phyloP scores from a whole-genome alignment of 1,284 basidiomycete species.

The Apiotrichum gracile region DNA sequence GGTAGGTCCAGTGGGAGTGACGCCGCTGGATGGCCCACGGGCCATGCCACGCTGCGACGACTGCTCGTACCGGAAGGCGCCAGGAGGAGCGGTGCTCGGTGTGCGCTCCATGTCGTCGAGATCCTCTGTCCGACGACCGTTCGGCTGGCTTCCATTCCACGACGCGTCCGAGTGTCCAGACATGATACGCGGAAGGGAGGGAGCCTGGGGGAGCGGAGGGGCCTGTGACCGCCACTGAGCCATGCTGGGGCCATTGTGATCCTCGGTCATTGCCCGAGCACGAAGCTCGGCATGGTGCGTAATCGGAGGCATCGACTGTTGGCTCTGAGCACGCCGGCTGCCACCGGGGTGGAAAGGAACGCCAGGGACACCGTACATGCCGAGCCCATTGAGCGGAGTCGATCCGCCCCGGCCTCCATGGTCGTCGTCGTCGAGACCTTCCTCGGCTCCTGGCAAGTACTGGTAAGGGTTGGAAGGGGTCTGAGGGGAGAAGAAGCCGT shows the following conservation, averaged over 20 bases:
- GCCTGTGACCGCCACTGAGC: slow-evolving; percentile 60
- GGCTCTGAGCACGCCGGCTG: slow-evolving; percentile 52
- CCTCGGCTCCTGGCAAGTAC: neutral
- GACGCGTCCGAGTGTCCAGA: slow-evolving; percentile 36
- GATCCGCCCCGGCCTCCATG: neutral
- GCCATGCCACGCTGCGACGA: slow-evolving; percentile 29
- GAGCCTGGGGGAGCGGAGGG: slow-evolving; percentile 51
- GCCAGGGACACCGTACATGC: slow-evolving; percentile 49
- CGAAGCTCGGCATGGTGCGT: slow-evolving; percentile 50
- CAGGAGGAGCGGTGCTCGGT: slow-evolving; percentile 3
- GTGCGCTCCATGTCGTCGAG: slow-evolving; percentile 6
- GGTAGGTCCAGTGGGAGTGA: slow-evolving; percentile 3
- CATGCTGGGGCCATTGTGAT: slow-evolving; percentile 60
- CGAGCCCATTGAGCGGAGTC: slow-evolving; percentile 49
- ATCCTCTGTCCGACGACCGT: neutral
- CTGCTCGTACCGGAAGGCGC: slow-evolving; percentile 19
- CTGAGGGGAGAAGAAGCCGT: slow-evolving; percentile 19
- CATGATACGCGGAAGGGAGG: slow-evolving; percentile 30
- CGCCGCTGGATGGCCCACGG: slow-evolving; percentile 29
- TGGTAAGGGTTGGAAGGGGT: slow-evolving; percentile 1
- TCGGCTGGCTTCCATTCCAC: slow-evolving; percentile 11
- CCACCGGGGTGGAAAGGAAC: slow-evolving; percentile 51
- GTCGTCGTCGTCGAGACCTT: slow-evolving; percentile 24
- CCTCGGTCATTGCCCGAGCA: slow-evolving; percentile 64
- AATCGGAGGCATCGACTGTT: slow-evolving; percentile 56